phyloP scores from a whole-genome alignment of 192 early-diverging fungal genomes.

The Coemansia sp. region DNA sequence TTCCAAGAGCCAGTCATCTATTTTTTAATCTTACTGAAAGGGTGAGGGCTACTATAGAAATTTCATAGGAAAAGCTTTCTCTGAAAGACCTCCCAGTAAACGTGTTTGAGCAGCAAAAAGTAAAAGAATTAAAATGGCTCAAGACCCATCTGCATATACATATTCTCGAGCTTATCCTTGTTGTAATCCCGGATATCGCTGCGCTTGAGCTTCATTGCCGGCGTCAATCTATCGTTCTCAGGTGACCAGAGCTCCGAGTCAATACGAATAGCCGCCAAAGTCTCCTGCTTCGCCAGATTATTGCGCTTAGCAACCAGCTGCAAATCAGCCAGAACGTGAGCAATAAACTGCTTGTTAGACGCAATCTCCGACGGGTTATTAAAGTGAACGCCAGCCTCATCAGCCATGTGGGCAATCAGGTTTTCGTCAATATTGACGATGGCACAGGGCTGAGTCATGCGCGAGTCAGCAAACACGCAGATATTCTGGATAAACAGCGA shows the following conservation, averaged over 20 bases:
- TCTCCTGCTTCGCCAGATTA: constrained; percentile 73
- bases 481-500: constrained; percentile 76
- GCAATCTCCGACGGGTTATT: constrained; percentile 37
- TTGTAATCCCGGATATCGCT: constrained; percentile 72
- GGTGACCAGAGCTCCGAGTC: constrained; percentile 84
- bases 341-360: constrained; percentile 20
- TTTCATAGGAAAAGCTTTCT: too few species aligned
- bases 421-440: constrained; percentile 65
- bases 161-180: constrained; percentile 41
- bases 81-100: too few species aligned
- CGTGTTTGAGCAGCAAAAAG: too few species aligned
- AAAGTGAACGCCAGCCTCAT: constrained; percentile 29
- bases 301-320: constrained; percentile 63
- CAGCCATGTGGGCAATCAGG: constrained; percentile 46
- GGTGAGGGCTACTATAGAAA: too few species aligned
- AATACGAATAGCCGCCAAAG: constrained; percentile 66
- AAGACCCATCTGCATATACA: constrained; percentile 28
- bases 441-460: constrained; percentile 72
- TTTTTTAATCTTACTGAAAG: too few species aligned
- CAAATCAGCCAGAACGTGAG: constrained; percentile 27
- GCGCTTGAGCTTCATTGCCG: constrained; percentile 91
- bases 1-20: too few species aligned
- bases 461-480: constrained; percentile 73
- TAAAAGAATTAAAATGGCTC: background rate
- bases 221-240: constrained; percentile 78